phyloP scores from a whole-genome alignment of 1,284 basidiomycete species.

The Salmacisia buchloeana region DNA sequence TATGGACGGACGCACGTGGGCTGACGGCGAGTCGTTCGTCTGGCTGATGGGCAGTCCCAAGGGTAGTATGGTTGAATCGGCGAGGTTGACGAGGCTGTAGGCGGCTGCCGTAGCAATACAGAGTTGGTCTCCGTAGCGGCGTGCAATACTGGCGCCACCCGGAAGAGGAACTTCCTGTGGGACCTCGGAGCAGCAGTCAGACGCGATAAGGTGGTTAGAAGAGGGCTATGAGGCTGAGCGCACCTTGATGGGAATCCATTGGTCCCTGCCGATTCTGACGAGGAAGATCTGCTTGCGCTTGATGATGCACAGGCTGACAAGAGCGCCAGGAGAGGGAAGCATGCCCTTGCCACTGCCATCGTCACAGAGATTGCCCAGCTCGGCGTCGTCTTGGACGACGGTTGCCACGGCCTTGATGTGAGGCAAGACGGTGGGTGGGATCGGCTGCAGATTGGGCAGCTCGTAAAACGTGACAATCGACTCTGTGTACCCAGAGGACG shows the following conservation, averaged over 20 bases:
- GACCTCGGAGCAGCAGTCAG: neutral
- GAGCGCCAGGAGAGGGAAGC: too few species aligned
- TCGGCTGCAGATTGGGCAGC: constrained; percentile 15
- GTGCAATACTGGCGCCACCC: constrained; percentile 41
- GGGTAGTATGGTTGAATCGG: constrained; percentile 25
- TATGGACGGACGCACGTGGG: constrained; percentile 40
- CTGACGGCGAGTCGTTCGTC: constrained; percentile 36
- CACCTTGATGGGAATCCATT: constrained; percentile 30
- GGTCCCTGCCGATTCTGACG: constrained; percentile 29
- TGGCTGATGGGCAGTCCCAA: constrained; percentile 47
- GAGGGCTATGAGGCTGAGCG: constrained; percentile 13
- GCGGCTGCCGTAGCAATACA: constrained; percentile 42
- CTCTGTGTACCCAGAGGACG: constrained; percentile 20
- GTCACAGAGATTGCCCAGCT: constrained; percentile 4
- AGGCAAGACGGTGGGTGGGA: constrained; percentile 8
- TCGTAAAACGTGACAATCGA: constrained; percentile 20
- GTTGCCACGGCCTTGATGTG: constrained; percentile 20
- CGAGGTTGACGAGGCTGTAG: constrained; percentile 41
- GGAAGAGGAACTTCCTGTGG: constrained; percentile 34
- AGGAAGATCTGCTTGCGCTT: constrained; percentile 38
- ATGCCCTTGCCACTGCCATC: too few species aligned
- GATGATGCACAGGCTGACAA: constrained; percentile 38
- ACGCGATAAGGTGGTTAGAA: neutral
- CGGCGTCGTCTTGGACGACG: constrained; percentile 22
- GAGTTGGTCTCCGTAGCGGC: constrained; percentile 35